These are phyloP conservation scores for Colletotrichum tropicale DNA, from an alignment of 2,329 filamentous ascomycete genomes.

Conservation along the genomic window DNA sequence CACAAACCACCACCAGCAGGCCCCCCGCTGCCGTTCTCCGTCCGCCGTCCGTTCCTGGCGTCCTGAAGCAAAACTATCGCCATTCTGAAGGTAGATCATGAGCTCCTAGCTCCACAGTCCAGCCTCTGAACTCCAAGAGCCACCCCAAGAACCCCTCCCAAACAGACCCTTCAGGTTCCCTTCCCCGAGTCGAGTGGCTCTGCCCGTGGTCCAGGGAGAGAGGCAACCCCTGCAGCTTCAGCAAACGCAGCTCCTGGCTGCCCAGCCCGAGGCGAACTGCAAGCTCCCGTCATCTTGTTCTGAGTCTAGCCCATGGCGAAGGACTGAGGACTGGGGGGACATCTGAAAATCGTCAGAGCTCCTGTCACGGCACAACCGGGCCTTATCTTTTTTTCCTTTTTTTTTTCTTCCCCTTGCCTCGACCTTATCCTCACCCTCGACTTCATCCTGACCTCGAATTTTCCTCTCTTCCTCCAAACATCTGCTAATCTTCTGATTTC, in stretches of 20 bases:
- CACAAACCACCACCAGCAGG: not conserved
- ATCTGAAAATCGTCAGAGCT: constrained; percentile 21
- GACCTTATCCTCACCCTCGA: not conserved
- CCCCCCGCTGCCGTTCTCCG: not conserved
- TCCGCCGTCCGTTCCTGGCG: not conserved
- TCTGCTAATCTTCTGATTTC: not conserved
- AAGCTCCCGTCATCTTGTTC: not conserved
- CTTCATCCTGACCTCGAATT: not conserved
- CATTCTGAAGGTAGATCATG: constrained; percentile 20
- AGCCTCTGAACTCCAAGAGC: not conserved
- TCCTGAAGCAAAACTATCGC: constrained; percentile 16
- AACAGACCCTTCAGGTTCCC: not conserved
- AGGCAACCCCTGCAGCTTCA: not conserved
- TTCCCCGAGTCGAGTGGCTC: not conserved
- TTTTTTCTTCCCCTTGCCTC: not conserved
- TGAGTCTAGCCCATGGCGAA: not conserved
- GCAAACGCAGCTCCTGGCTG: not conserved
- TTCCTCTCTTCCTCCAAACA: not conserved
- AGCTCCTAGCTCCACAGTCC: constrained; percentile 16
- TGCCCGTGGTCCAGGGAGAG: not conserved
- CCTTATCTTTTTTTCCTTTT: not conserved
- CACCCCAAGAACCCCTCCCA: not conserved
- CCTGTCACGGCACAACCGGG: not conserved
- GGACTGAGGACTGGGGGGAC: not conserved
- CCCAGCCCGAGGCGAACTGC: not conserved